A percentile compares a stretch with the other conserved stretches of the same genome.
Evolutionary conservation across 495 filamentous ascomycete genomes (phyloP).

Genomic region (Xylona heveae): DNA sequence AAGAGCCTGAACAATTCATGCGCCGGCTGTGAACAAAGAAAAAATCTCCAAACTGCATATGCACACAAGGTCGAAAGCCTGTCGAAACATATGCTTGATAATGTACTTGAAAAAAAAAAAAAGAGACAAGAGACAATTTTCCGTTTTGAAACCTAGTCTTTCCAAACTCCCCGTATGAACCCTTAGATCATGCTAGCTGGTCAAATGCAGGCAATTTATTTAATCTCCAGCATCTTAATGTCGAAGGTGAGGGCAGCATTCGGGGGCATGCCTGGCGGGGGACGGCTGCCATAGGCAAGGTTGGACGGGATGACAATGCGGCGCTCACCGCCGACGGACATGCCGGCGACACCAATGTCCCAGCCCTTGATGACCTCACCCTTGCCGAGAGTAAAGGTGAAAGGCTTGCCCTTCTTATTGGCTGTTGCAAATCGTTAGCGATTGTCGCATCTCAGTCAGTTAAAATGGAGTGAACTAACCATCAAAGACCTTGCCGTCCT

Average conservation of each 20-base stretch:
- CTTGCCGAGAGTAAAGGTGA: slow-evolving; percentile 78
- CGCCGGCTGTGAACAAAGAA: too few species aligned
- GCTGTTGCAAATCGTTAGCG: slow-evolving; percentile 22
- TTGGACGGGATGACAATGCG: slow-evolving; percentile 69
- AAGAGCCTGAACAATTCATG: too few species aligned
- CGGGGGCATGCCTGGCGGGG: slow-evolving; percentile 56
- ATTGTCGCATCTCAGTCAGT: neutral
- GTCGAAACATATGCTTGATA: too few species aligned
- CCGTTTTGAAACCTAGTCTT: neutral
- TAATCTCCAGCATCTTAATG: slow-evolving; percentile 62
- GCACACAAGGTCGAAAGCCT: too few species aligned
- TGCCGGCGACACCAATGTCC: slow-evolving; percentile 85
- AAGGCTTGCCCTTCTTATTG: slow-evolving; percentile 96
- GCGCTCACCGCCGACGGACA: slow-evolving; percentile 83
- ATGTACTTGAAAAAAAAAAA: neutral
- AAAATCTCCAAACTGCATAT: too few species aligned
- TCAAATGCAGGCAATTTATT: too few species aligned
- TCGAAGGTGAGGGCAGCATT: slow-evolving; percentile 90
- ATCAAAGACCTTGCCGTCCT: slow-evolving; percentile 85
- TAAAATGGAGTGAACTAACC: slow-evolving; percentile 26
- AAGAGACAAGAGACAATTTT: neutral
- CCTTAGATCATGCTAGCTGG: too few species aligned
- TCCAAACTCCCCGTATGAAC: too few species aligned
- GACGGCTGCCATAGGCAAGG: slow-evolving; percentile 70
- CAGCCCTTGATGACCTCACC: slow-evolving; percentile 97